Percentiles rank a stretch among this genome's conserved stretches.
Evolutionary conservation across 768 basidiomycete genomes (phyloP).

Genomic region (Macrolepiota albuminosa): DNA sequence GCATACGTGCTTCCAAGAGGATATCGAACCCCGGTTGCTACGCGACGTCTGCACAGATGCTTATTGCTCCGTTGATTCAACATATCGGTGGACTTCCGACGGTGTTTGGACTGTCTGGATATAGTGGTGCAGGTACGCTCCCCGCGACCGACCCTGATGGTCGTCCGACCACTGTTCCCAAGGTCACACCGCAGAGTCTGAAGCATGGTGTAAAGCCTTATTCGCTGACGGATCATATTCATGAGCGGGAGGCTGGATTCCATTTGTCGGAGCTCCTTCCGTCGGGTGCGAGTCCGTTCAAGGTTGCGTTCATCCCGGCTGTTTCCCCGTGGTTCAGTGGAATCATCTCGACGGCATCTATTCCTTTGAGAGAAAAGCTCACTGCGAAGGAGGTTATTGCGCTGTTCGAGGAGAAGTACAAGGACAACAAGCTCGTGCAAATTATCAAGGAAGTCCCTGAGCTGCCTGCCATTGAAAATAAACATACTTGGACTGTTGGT

Average conservation of each 20-base stretch:
- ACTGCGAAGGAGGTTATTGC: conserved; percentile 66
- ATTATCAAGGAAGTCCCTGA: conserved; percentile 68
- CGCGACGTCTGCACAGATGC: conserved; percentile 87
- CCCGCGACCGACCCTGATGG: conserved; percentile 64
- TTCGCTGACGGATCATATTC: conserved; percentile 93
- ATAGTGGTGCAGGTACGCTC: conserved; percentile 92
- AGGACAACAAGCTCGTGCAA: conserved; percentile 64
- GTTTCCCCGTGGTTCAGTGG: conserved; percentile 97
- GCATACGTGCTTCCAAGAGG: conserved; percentile 66
- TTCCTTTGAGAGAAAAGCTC: conserved; percentile 67
- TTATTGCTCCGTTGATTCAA: conserved; percentile 83
- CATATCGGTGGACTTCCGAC: conserved; percentile 69
- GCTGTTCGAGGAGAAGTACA: conserved; percentile 78
- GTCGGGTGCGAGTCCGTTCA: conserved; percentile 28
- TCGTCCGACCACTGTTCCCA: conserved; percentile 70
- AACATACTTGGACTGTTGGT: conserved; percentile 88
- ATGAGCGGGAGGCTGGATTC: conserved; percentile 90
- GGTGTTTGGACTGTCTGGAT: conserved; percentile 91
- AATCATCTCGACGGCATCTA: conserved; percentile 82
- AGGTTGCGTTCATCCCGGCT: conserved; percentile 80
- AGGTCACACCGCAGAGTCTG: conserved; percentile 75
- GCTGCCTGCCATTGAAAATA: conserved; percentile 69
- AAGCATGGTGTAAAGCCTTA: conserved; percentile 79
- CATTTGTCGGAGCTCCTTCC: conserved; percentile 69
- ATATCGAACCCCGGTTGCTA: conserved; percentile 99